These are phyloP conservation scores for Fusarium staphyleae DNA, from an alignment of 2,329 filamentous ascomycete genomes.

Conservation along the genomic window DNA sequence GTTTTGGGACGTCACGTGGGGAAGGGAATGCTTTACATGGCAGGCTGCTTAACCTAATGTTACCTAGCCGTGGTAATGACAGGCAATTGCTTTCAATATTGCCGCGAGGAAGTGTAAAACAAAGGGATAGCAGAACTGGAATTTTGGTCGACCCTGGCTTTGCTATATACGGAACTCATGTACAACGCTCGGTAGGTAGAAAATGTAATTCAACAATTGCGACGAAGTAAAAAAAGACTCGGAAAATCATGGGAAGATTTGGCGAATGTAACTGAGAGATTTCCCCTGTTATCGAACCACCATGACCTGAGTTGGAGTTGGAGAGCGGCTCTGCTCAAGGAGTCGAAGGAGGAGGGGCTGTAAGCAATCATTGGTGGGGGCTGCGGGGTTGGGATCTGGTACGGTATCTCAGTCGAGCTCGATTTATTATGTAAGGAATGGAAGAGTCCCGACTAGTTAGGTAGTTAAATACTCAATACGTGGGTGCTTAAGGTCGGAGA, in stretches of 20 bases:
- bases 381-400: constrained; percentile 15
- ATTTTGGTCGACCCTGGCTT: not conserved
- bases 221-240: not conserved
- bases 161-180: not conserved
- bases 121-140: not conserved
- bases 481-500: constrained; percentile 27
- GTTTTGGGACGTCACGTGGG: no score
- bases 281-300: constrained; percentile 34
- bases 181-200: not conserved
- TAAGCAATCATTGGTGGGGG: not conserved
- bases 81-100: not conserved
- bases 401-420: no score
- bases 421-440: not conserved
- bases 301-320: constrained; percentile 36
- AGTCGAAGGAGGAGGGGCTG: constrained; percentile 11
- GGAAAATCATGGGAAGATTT: not conserved
- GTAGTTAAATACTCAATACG: no score
- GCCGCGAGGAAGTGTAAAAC: not conserved
- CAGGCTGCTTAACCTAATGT: no score
- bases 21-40: no score
- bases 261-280: not conserved
- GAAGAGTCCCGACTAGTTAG: constrained; percentile 25
- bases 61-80: no score
- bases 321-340: constrained; percentile 18
- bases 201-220: constrained; percentile 2